Percentiles rank a stretch among this genome's conserved stretches.
phyloP scores from a whole-genome alignment of 2,329 filamentous ascomycete genomes.

The Paecilomyces sp. region DNA sequence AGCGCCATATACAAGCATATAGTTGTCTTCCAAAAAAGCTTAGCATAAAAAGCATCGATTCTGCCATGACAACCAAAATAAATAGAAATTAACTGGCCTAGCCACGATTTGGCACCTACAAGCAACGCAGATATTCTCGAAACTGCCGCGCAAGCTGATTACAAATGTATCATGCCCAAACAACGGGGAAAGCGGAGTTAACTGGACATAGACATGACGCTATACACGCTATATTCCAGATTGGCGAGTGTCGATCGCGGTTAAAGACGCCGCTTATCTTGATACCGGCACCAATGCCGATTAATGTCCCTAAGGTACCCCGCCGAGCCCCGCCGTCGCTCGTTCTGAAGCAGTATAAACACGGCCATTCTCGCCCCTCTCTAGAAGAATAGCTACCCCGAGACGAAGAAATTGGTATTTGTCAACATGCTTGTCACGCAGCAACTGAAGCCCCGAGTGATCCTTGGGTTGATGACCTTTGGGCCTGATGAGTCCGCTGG shows the following conservation, averaged over 20 bases:
- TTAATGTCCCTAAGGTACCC: not conserved
- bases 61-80: too few relatives aligned
- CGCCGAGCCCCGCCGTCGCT: not conserved
- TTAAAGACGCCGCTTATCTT: not conserved
- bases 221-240: not conserved
- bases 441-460: slow-evolving; percentile 55
- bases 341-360: not conserved
- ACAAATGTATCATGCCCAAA: not conserved
- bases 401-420: not conserved
- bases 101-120: too few relatives aligned
- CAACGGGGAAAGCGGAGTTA: not conserved
- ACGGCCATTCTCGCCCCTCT: not conserved
- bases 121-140: not conserved
- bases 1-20: too few relatives aligned
- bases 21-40: too few relatives aligned
- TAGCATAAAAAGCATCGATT: too few relatives aligned
- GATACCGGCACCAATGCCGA: not conserved
- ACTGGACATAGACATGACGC: not conserved
- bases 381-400: not conserved
- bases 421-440: slow-evolving; percentile 28
- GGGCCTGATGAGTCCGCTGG: slow-evolving; percentile 57
- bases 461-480: slow-evolving; percentile 84
- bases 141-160: not conserved
- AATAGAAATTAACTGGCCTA: too few relatives aligned
- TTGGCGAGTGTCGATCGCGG: not conserved